Conservation (phyloP, 2,329 filamentous ascomycete genomes). For the Fusarium gaditjirri region DNA sequence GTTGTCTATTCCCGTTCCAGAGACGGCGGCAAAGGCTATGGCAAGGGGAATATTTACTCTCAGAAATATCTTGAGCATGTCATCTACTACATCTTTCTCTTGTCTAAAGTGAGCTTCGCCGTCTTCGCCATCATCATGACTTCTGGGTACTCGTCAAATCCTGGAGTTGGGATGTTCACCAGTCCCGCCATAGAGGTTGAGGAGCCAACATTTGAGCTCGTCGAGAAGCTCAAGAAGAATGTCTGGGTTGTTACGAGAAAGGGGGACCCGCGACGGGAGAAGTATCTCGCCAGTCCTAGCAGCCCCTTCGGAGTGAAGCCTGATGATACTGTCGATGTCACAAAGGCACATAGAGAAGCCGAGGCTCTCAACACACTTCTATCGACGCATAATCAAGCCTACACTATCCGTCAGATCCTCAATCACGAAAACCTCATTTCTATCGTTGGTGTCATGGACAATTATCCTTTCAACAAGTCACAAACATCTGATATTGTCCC, state of each 20-base stretch:
- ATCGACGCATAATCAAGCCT: constrained; percentile 41
- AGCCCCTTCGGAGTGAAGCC: constrained; percentile 17
- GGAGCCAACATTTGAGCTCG: constrained; percentile 44
- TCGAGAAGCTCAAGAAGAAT: constrained; percentile 44
- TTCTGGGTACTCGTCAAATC: background rate
- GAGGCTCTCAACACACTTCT: constrained; percentile 39
- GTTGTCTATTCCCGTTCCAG: constrained; percentile 17
- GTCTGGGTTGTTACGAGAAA: constrained; percentile 48
- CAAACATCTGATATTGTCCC: constrained; percentile 11
- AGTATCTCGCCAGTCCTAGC: constrained; percentile 48
- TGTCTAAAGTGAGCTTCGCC: background rate
- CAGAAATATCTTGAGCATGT: background rate
- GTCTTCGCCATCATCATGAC: constrained; percentile 11
- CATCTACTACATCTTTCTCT: background rate
- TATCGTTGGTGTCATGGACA: constrained; percentile 52
- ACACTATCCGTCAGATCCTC: constrained; percentile 51
- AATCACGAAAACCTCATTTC: constrained; percentile 63
- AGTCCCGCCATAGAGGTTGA: background rate
- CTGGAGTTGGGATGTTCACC: background rate
- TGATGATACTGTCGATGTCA: background rate
- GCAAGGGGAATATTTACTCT: background rate
- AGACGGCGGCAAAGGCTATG: background rate
- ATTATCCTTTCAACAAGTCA: constrained; percentile 26
- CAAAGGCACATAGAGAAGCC: constrained; percentile 30
- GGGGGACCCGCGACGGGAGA: constrained; percentile 45